Base-by-base conservation (phyloP, 2,329 filamentous ascomycete genomes). In the Amphichorda felina region DNA sequence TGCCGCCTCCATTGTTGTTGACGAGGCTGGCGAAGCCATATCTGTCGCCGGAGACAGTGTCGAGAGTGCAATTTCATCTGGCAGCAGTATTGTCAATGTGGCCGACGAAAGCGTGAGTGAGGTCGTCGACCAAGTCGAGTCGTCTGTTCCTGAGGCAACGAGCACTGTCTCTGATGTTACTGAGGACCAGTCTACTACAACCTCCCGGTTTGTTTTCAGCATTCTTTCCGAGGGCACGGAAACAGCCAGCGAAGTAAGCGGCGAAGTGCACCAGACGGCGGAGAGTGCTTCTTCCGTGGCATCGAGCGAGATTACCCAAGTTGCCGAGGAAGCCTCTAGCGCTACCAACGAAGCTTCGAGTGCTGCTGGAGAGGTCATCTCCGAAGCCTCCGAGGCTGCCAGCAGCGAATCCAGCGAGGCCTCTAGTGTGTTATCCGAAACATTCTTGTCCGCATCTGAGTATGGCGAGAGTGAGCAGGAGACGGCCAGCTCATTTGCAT, bases 371-470 rank as follows among this genome's bases (percentile, higher is more conserved):
- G 36, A 39, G 5, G 30, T 47, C 2, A 35, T 35, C 3, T 46
- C 45, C 4, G 39, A 41, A 5, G 45, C 39, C 13, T 44, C 50
- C 8, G 45, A 52, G 15, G 41, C 50, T 8, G 45, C 39, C 6
- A 41, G 34, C 36, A 41, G 34, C 13, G 41, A 41, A 8, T 34
- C 41, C 17, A 33, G 31, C 18, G 41, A 53, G 26, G 44, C 36
- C 37, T 29, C n/a, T n/a, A n/a, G n/a, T n/a, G n/a, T n/a, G n/a
- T n/a, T n/a, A n/a, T n/a, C n/a, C n/a, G n/a, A n/a, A n/a, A n/a
- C n/a, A n/a, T n/a, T 38, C 21, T 41, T 46, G 26, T 40, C 47
- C 15, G 40, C 40, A 33, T 42, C 33, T 17, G 34, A 43, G 22
- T 37, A 42, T 25, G 35, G 36, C 18, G 43, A 24, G 21, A 10